These are phyloP conservation scores for Aspergillus hiratsukae DNA, from an alignment of 2,329 filamentous ascomycete species.

Conservation along the genomic window DNA sequence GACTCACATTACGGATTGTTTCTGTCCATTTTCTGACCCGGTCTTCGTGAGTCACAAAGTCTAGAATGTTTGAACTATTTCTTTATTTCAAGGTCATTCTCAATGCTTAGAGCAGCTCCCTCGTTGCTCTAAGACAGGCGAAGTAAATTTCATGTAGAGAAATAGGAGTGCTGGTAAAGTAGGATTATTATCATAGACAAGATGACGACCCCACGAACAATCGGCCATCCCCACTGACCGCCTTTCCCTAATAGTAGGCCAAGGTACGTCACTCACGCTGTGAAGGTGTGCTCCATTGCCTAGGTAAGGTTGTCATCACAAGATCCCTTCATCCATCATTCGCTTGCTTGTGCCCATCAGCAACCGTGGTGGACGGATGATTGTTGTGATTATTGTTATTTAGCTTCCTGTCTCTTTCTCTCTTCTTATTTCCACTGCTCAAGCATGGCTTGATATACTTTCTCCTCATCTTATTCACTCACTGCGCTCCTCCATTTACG, in stretches of 20 bases:
- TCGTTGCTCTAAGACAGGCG: not conserved
- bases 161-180: not conserved
- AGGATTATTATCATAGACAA: not conserved
- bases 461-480: not conserved
- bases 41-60: not conserved
- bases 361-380: not conserved
- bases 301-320: not conserved
- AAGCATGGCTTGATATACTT: slow-evolving; percentile 3
- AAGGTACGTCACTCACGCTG: not conserved
- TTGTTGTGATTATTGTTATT: not conserved
- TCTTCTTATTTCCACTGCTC: not conserved
- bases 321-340: not conserved
- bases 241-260: not conserved
- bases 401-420: not conserved
- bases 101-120: not conserved
- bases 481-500: not conserved
- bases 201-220: not conserved
- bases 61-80: not conserved
- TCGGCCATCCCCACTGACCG: not conserved
- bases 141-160: not conserved
- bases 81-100: not conserved
- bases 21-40: not conserved
- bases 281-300: not conserved
- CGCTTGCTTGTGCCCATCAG: not conserved
- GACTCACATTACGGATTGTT: not conserved